Percentiles rank a stretch among this genome's conserved stretches.
These are phyloP conservation scores for Komagataella pastoris DNA, from an alignment of 805 yeast species.

Conservation along the genomic window DNA sequence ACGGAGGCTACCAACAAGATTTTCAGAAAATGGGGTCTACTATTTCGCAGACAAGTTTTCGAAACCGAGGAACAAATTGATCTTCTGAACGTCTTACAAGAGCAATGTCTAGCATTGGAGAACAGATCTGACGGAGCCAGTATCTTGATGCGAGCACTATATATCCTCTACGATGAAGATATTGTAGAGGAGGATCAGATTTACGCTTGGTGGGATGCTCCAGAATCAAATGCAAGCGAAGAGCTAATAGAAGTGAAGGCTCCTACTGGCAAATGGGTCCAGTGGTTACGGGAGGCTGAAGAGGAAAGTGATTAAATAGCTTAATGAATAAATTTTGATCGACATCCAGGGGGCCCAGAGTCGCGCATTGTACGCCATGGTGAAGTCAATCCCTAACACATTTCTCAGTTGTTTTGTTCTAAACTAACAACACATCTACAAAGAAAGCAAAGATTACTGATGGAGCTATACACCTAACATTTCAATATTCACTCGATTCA, in stretches of 20 bases:
- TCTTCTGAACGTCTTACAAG: constrained; percentile 39
- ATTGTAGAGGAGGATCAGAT: constrained; percentile 74
- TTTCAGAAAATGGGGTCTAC: constrained; percentile 68
- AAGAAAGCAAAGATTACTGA: neutral
- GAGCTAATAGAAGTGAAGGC: constrained; percentile 30
- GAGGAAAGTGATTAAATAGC: constrained; percentile 29
- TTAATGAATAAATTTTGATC: too few relatives aligned
- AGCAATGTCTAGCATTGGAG: constrained; percentile 23
- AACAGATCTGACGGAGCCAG: constrained; percentile 31
- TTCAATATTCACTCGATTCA: neutral
- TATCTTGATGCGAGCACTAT: constrained; percentile 38
- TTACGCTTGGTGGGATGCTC: constrained; percentile 66
- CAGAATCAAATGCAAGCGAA: constrained; percentile 25
- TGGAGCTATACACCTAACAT: neutral
- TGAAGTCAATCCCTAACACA: neutral
- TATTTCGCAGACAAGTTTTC: constrained; percentile 78
- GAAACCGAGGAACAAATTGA: constrained; percentile 69
- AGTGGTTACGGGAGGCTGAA: constrained; percentile 76
- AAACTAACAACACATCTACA: neutral
- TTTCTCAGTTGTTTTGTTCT: neutral
- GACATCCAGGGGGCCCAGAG: neutral
- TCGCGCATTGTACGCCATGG: neutral
- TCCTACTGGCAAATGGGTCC: constrained; percentile 61
- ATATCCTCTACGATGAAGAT: constrained; percentile 67
- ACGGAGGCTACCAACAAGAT: constrained; percentile 69